Evolutionary conservation across 1,284 basidiomycete genomes (phyloP), one percentile per base, ranked within the genome.

Genomic region (Papiliotrema fonsecae): DNA sequence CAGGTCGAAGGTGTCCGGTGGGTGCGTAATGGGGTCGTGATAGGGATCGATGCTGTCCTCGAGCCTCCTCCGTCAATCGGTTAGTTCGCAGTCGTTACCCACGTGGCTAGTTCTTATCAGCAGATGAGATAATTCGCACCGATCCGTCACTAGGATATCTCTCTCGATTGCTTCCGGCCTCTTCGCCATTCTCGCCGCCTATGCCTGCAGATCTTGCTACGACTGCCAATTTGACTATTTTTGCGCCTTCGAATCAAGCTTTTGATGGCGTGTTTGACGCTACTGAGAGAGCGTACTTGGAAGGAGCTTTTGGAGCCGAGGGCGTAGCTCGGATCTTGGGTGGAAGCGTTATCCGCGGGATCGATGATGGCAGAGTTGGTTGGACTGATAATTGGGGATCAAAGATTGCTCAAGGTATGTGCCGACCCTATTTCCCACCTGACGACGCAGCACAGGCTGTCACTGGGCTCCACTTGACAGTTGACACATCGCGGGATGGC

Each of bases 161-260:
- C 54, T 70, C 79, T 3, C 52, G 49, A 6, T 55, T 70, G 9
- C 60, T 71, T 51, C 62, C 79, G 6, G 77, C 80, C 0, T 67
- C 85, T 36, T 81, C 82, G 7, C 85, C 84, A 64, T 82, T 87
- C 52, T 73, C 79, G 52, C 79, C 77, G 50, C 80, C 87, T 47
- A 70, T 86, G 48, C 86, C 82, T 4, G 50, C 54, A 1, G 61
- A 55, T 54, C 66, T 62, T 54, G 72, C 40, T 45, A 70, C 39
- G 43, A 63, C 81, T 0, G 75, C 88, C 0, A 84, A 87, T 61
- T 75, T 96, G 28, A 97, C 94, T 0, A 62, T 98, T 31, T 99
- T 99, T 70, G 79, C 96, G 2, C 94, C 96, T 0, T 78, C 85
- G 14, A 82, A 96, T 63, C 75, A 80, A 22, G 93, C 96, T 10